Evolutionary conservation across 148 eudicot genomes (phyloP), one percentile per base, ranked within the genome.

Genomic region (Persicaria maculosa): DNA sequence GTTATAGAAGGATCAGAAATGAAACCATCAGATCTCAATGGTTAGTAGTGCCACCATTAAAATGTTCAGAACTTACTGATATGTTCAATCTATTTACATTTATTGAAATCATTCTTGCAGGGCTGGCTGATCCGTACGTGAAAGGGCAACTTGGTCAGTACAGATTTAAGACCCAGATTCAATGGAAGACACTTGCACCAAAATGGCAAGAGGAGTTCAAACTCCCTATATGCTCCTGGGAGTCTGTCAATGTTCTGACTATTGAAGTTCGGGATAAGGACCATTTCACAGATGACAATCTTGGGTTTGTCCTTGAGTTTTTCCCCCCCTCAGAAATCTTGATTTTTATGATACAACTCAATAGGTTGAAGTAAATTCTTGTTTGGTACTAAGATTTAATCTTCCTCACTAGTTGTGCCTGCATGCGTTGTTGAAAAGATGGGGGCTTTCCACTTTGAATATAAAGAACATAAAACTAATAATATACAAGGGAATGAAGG

Each of bases 151-250:
- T 92, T 74, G 97, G 93, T 47, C 91, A 79, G 44, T 92, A 81
- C 81, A 82, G 85, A 83, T 95, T 95, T 73, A 86, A 80, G 79
- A 90, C 97, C 64, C 89, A 84, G 68, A 87, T 85, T 58, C 94
- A 89, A 71, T 86, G 69, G 85, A 95, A 89, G 81, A 95, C 94
- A 57, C 73, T 95, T 71, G 74, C 89, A 79, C 99, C 99, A 72
- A 90, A 90, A 77, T 95, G 99, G 99, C 84, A 53, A 9, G 97
- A 95, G 81, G 97, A 92, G 79, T 95, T 92, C 80, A 92, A 84
- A 79, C 78, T 95, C 71, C 97, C 99, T 68, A 82, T 95, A 46
- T 70, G 79, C 78, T 73, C 97, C 15, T 95, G 97, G 97, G 96
- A 95, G 25, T 78, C 86, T 3, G 79, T 77, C 9, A 90, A 87